These are phyloP conservation scores for barrel medic (Medicago truncatula) DNA, from an alignment of 306 rosid genomes.

Conservation along the genomic window MtrunA17r5.0-ANR NC_053046.1:39986501-39987000, in stretches of 20 bases:
- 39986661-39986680: conserved; percentile 11
- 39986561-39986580: conserved; percentile 45
- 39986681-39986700: background rate
- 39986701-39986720: conserved; percentile 17
- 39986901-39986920: too few relatives aligned
- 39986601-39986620: background rate
- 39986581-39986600: background rate
- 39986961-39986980: too few relatives aligned
- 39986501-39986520: conserved; percentile 15
- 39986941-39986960: too few relatives aligned
- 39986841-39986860: too few relatives aligned
- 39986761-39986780: background rate
- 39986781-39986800: too few relatives aligned
- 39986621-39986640: conserved; percentile 4
- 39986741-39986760: background rate
- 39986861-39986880: too few relatives aligned
- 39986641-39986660: background rate
- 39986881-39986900: too few relatives aligned
- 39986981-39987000: too few relatives aligned
- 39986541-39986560: conserved; percentile 40
- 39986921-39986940: too few relatives aligned
- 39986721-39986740: background rate
- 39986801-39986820: too few relatives aligned
- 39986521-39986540: conserved; percentile 38
- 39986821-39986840: too few relatives aligned